Base-by-base conservation (phyloP, 1,284 basidiomycete genomes). In the Dichomitus squalens region DNA sequence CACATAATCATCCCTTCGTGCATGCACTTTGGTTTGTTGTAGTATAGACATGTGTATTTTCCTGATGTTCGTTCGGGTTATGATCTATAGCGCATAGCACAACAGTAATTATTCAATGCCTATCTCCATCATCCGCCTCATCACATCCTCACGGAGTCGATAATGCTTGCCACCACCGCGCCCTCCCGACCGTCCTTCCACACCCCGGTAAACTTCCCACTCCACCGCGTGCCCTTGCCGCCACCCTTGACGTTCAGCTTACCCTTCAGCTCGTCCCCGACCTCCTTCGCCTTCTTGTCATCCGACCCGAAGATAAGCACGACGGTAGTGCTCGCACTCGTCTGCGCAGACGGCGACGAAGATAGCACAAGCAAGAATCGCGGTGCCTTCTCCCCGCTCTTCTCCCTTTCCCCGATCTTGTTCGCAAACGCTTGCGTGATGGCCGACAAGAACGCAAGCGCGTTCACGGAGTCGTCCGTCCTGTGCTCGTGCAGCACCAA, bases 181-280 rank as follows among this genome's bases (percentile, higher is more conserved):
- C 68, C 72, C 49, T 77, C 75, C 48, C 70, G 68, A 5, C 54
- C 57, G 0, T 68, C 68, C 63, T 70, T 68, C 76, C 76, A 76
- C 7, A 76, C 73, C 2, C 75, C 76, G n/a, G 65, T 68, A 60
- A 78, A 81, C 70, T 90, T 89, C 2, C 87, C 87, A 64, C 86
- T 88, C 87, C 86, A 90, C 57, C 77, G 79, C 20, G 73, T 67
- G 3, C 84, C 87, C 67, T 85, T 86, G 4, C 86, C 86, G 18
- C 85, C 86, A 11, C 85, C 87, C 73, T 85, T 89, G 39, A 86
- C 77, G 9, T 74, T 76, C 29, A 88, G 72, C 60, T 77, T 81
- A 1, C 68, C 64, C 70, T 86, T 91, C 55, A 92, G 64, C 11
- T 69, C 71, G 20, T 87, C 85, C 2, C 88, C 87, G 1, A 74